A percentile compares a stretch with the other conserved stretches of the same genome.
Evolutionary conservation across 345 rosid genomes (phyloP).

Genomic region (Atalantia buxifolia): DNA sequence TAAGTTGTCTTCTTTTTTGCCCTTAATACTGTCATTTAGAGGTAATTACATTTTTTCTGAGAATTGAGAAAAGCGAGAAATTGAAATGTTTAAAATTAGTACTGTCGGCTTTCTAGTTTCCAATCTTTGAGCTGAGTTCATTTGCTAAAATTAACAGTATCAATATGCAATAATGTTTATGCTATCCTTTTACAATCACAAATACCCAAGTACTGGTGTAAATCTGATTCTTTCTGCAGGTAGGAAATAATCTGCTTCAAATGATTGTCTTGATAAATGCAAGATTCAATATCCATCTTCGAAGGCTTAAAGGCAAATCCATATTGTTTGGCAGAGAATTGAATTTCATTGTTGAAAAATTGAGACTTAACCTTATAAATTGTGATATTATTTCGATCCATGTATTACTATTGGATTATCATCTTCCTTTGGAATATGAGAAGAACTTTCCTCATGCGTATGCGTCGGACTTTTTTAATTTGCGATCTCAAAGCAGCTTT

Average conservation of each 20-base stretch:
- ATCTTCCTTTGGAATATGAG: neutral
- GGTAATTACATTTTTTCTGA: neutral
- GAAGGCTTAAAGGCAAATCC: neutral
- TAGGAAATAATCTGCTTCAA: neutral
- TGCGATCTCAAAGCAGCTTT: neutral
- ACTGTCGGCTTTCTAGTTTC: neutral
- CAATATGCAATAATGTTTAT: neutral
- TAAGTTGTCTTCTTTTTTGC: neutral
- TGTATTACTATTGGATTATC: neutral
- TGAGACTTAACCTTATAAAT: neutral
- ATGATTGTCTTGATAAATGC: neutral
- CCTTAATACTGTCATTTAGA: neutral
- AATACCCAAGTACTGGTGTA: neutral
- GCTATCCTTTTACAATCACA: neutral
- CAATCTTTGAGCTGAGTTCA: neutral
- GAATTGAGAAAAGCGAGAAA: neutral
- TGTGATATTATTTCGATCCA: neutral
- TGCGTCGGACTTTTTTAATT: neutral
- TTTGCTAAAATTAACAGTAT: neutral
- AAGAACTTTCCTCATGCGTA: neutral
- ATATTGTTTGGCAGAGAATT: neutral
- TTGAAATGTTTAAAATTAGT: neutral
- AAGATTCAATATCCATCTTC: neutral
- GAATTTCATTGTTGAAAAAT: slow-evolving; percentile 3
- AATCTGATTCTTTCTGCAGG: neutral